phyloP scores from a whole-genome alignment of 2,329 filamentous ascomycete genomes.

The Sporothrix pallida region DNA sequence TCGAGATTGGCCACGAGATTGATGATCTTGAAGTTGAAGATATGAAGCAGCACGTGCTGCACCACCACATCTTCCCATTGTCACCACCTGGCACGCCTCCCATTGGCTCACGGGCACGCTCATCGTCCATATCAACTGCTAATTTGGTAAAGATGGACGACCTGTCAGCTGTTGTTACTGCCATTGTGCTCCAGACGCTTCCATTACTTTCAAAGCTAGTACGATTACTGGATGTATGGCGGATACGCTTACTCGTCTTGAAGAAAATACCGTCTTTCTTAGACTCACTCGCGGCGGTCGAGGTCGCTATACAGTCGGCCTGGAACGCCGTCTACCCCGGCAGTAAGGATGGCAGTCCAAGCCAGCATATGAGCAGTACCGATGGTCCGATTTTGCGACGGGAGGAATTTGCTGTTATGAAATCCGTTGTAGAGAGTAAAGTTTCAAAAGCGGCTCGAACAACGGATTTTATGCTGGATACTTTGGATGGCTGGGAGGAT shows the following conservation, averaged over 20 bases:
- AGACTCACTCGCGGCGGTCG: constrained; percentile 67
- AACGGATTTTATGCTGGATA: constrained; percentile 85
- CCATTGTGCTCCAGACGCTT: constrained; percentile 86
- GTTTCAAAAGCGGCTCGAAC: constrained; percentile 72
- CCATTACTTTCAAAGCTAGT: constrained; percentile 79
- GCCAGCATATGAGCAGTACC: constrained; percentile 37
- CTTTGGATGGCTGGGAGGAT: constrained; percentile 81
- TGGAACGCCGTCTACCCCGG: constrained; percentile 63
- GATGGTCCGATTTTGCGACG: constrained; percentile 44
- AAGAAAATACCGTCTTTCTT: constrained; percentile 74
- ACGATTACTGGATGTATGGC: constrained; percentile 78
- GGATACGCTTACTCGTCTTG: constrained; percentile 74
- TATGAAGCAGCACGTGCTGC: constrained; percentile 85
- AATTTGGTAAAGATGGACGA: constrained; percentile 80
- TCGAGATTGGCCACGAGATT: constrained; percentile 73
- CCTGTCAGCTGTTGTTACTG: constrained; percentile 86
- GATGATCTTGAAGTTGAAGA: constrained; percentile 78
- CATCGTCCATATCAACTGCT: constrained; percentile 49
- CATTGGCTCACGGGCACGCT: constrained; percentile 38
- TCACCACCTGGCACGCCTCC: constrained; percentile 57
- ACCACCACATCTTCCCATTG: constrained; percentile 73
- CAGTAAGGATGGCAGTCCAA: constrained; percentile 28
- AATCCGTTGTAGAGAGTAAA: constrained; percentile 67
- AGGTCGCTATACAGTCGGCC: constrained; percentile 67
- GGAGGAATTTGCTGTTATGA: constrained; percentile 63